Base-by-base conservation (phyloP, 495 filamentous ascomycete genomes). In the Extremus antarcticus region DNA sequence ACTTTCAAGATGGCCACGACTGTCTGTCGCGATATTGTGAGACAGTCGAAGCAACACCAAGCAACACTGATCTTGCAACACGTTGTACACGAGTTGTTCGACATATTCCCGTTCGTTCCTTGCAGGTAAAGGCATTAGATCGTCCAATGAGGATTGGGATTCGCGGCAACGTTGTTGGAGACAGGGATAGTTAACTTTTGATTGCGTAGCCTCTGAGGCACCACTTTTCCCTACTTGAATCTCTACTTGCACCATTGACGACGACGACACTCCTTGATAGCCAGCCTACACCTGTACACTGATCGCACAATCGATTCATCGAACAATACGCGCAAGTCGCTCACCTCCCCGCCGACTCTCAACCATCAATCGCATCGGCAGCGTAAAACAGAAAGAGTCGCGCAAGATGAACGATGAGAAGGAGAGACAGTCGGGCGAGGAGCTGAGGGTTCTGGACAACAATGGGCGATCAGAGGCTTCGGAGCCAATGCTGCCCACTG, bases 371-470 rank as follows among this genome's bases (percentile, higher is more conserved):
- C n/a, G n/a, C n/a, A n/a, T n/a, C n/a, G n/a, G n/a, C n/a, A n/a
- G n/a, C 29, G 29, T 4, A 35, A 13, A 35, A 13, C 7, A 35
- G 13, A 13, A 35, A 35, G 13, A 35, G 4, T 13, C 4, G 29
- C 29, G 13, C 29, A 35, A 35, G 3, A 77, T 65, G 62, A 86
- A 83, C 80, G 78, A 77, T 56, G 78, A 74, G 58, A 77, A 84
- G 53, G 85, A 94, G 70, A 94, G 90, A 65, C 74, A 78, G 50
- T 95, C 89, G 32, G 85, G 80, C 70, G 88, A 90, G 68, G 79
- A 62, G 29, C 29, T 13, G 7, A 35, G 29, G 29, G n/a, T n/a
- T n/a, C n/a, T 88, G 32, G 85, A 80, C 69, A 88, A 90, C 67
- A 78, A 62, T 74, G 80, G 66, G 68, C 77, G 70, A 54, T 16